phyloP scores from a whole-genome alignment of 805 yeast species.

The Barnettozyma siamensis region DNA sequence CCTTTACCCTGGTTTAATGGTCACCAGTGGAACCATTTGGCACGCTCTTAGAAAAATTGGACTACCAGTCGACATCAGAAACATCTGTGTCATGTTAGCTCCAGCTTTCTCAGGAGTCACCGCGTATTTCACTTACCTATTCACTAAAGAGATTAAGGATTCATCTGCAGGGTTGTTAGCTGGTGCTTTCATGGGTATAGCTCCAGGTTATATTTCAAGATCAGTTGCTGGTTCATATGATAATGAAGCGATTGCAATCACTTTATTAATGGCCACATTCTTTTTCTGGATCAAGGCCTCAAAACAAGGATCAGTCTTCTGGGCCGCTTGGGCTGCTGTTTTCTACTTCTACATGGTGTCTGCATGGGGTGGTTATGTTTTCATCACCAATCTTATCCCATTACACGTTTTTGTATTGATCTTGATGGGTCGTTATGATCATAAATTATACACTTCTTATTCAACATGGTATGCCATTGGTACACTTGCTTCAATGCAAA shows the following conservation, averaged over 20 bases:
- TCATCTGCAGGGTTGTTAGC: conserved; percentile 85
- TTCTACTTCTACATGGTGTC: conserved; percentile 97
- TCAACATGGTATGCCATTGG: conserved; percentile 97
- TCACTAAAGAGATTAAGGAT: conserved; percentile 88
- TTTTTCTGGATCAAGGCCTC: conserved; percentile 93
- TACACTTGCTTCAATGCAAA: conserved; percentile 98
- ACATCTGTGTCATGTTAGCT: conserved; percentile 91
- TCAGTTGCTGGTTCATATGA: conserved; percentile 99
- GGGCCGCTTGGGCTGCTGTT: conserved; percentile 77
- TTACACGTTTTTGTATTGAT: conserved; percentile 86
- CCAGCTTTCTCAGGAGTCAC: conserved; percentile 95
- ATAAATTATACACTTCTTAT: conserved; percentile 81
- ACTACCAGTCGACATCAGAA: conserved; percentile 89
- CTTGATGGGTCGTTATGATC: conserved; percentile 89
- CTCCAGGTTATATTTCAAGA: conserved; percentile 97
- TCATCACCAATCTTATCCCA: conserved; percentile 96
- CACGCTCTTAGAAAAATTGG: conserved; percentile 57
- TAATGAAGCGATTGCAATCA: conserved; percentile 98
- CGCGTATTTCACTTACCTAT: conserved; percentile 80
- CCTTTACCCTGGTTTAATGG: conserved; percentile 96
- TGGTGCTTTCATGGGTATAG: conserved; percentile 94
- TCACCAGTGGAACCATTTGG: conserved; percentile 90
- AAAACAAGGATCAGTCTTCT: conserved; percentile 83
- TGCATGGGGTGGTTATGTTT: conserved; percentile 99
- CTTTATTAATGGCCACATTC: conserved; percentile 90